Base-by-base conservation (phyloP, 805 yeast species). In the Pichia manshurica region DNA sequence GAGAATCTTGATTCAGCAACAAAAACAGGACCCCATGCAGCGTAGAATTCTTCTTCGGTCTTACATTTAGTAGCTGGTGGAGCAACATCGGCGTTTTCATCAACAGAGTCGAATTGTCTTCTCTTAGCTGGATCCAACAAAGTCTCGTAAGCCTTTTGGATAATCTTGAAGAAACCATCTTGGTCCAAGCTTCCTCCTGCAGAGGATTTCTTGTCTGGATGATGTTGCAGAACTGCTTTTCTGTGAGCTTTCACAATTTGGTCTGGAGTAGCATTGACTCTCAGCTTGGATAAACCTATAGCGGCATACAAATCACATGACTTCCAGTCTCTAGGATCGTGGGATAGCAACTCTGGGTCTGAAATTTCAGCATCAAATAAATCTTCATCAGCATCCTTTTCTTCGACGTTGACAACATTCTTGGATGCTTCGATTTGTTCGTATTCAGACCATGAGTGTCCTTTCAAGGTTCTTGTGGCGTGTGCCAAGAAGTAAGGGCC, bases 281-380 rank as follows among this genome's bases (percentile, higher is more conserved):
- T 83, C 69, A 87, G 80, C 66, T 88, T 87, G 53, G 95, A 82
- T 61, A 93, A 75, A 55, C 99, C 98, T 70, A 93, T 79, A 43
- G 93, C 98, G 47, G 95, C 96, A 63, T 93, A 93, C 70, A 93
- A 84, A 69, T 93, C 97, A 57, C 93, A 95, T 46, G 83, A 73
- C 73, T 93, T 93, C 99, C 99, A 93, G 66, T 93, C 96, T 77
- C 96, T 85, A 64, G 99, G 96, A 66, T 93, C 98, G 62, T 87
- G 95, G 29, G 76, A 70, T 58, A 93, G 78, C 70, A 91, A 74
- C 47, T 82, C 84, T 47, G 70, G 81, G 44, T 70, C 66, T 66
- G 80, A 84, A 49, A 81, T 88, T 56, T 82, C 90, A 54, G 81
- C 84, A 34, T 53, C 54, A 43, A 53, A 54, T 61, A 89, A 95